A percentile compares a stretch with the other conserved stretches of the same genome.
These are phyloP conservation scores for Candida maesae DNA, from an alignment of 805 yeast genomes.

Conservation along the genomic window DNA sequence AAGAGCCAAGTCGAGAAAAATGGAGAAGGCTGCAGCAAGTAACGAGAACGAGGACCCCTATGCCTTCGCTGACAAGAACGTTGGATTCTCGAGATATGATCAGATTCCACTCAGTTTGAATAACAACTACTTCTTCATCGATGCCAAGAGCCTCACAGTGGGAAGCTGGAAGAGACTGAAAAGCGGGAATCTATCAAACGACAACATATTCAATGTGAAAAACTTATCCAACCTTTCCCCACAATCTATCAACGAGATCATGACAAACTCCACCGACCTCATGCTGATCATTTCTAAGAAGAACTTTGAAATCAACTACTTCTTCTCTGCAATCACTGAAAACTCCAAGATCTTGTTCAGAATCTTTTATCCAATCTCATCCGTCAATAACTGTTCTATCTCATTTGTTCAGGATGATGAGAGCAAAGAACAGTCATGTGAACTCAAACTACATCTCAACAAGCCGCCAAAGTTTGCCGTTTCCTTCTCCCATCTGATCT, in stretches of 20 bases:
- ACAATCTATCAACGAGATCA: slow-evolving; percentile 53
- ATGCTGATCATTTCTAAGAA: slow-evolving; percentile 67
- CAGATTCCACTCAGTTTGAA: slow-evolving; percentile 52
- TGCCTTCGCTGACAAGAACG: slow-evolving; percentile 6
- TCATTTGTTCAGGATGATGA: slow-evolving; percentile 29
- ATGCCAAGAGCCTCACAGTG: slow-evolving; percentile 63
- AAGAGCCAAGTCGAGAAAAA: slow-evolving; percentile 71
- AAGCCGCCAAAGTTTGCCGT: slow-evolving; percentile 79
- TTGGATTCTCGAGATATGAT: slow-evolving; percentile 31
- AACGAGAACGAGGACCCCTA: slow-evolving; percentile 19
- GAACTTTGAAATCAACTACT: slow-evolving; percentile 71
- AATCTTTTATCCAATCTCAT: slow-evolving; percentile 63
- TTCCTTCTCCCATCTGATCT: slow-evolving; percentile 55
- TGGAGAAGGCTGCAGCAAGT: slow-evolving; percentile 43
- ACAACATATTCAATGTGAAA: slow-evolving; percentile 36
- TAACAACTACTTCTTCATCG: slow-evolving; percentile 65
- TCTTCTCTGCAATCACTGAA: slow-evolving; percentile 70
- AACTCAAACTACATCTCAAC: slow-evolving; percentile 45
- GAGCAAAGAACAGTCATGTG: slow-evolving; percentile 32
- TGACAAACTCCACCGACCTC: slow-evolving; percentile 64
- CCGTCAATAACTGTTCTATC: slow-evolving; percentile 57
- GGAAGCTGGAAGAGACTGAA: slow-evolving; percentile 80
- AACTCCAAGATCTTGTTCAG: slow-evolving; percentile 62
- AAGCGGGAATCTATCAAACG: slow-evolving; percentile 47
- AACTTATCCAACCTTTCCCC: slow-evolving; percentile 64